Conservation (phyloP, 257 asterid genomes). For the Penstemon barbatus region DNA sequence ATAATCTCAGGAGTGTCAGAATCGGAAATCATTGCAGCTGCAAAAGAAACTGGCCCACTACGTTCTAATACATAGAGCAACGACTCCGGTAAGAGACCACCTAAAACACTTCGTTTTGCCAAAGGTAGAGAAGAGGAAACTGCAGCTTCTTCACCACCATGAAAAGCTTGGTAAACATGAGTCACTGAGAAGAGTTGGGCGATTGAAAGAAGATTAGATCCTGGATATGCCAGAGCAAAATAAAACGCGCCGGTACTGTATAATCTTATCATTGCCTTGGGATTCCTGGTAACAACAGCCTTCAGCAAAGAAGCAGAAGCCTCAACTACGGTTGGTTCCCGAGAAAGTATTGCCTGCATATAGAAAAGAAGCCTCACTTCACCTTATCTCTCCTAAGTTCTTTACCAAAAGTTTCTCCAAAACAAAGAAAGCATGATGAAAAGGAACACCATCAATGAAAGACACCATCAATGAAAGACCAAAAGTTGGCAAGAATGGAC, state of each 20-base stretch:
- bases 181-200: slow-evolving; percentile 91
- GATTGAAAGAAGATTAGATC: slow-evolving; percentile 92
- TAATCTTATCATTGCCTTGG: slow-evolving; percentile 93
- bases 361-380: neutral
- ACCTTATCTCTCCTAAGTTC: neutral
- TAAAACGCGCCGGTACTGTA: slow-evolving; percentile 97
- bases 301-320: slow-evolving; percentile 91
- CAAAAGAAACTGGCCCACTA: slow-evolving; percentile 91
- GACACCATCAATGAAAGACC: neutral
- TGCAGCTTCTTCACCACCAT: slow-evolving; percentile 99
- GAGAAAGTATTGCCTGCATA: slow-evolving; percentile 89
- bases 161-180: slow-evolving; percentile 96
- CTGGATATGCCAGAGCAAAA: slow-evolving; percentile 97
- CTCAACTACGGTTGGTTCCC: slow-evolving; percentile 91
- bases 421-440: neutral
- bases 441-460: slow-evolving; percentile 1
- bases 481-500: neutral
- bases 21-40: slow-evolving; percentile 98
- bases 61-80: slow-evolving; percentile 97
- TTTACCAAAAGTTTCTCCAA: no score
- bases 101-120: slow-evolving; percentile 97
- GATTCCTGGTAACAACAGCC: slow-evolving; percentile 92
- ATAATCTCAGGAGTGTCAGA: slow-evolving; percentile 99
- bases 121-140: slow-evolving; percentile 92
- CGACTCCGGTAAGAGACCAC: slow-evolving; percentile 97